These are phyloP conservation scores for Amylocystis lapponica DNA, from an alignment of 768 basidiomycete genomes.

Conservation along the genomic window DNA sequence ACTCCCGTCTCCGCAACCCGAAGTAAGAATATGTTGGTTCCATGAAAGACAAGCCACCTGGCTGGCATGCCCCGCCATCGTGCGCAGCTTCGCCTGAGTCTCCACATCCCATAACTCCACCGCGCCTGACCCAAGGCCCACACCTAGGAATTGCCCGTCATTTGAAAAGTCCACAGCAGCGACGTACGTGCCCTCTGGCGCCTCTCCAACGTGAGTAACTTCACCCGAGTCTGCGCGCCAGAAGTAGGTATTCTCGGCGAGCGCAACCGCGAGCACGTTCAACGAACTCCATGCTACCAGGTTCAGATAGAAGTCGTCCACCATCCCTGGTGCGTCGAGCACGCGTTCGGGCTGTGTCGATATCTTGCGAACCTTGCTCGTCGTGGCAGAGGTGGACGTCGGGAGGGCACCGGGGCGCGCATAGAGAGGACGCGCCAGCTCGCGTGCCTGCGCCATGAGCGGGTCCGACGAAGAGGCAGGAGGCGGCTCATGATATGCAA, in stretches of 20 bases:
- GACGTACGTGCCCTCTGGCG: constrained; percentile 70
- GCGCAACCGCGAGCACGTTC: constrained; percentile 86
- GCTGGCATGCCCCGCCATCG: constrained; percentile 85
- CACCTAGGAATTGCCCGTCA: constrained; percentile 75
- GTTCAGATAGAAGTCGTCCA: constrained; percentile 97
- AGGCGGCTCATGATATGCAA: constrained; percentile 86
- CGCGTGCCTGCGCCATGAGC: constrained; percentile 70
- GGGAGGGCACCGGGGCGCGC: constrained; percentile 59
- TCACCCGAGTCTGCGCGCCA: constrained; percentile 90
- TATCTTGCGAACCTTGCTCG: constrained; percentile 75
- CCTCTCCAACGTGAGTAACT: constrained; percentile 74
- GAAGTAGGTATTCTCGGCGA: constrained; percentile 82
- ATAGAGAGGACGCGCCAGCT: constrained; percentile 71
- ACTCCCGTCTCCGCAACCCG: constrained; percentile 89
- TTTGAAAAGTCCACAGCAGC: constrained; percentile 75
- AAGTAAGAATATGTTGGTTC: constrained; percentile 80
- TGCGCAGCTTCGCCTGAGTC: constrained; percentile 68
- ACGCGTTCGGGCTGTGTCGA: constrained; percentile 88
- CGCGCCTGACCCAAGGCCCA: constrained; percentile 76
- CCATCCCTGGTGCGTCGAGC: constrained; percentile 88
- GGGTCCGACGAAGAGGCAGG: constrained; percentile 73
- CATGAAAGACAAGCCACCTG: constrained; percentile 85
- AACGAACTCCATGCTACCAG: constrained; percentile 82
- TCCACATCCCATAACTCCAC: constrained; percentile 97
- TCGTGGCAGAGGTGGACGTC: constrained; percentile 52